Evolutionary conservation across 192 early-diverging fungal species (phyloP), one percentile per base, ranked within the genome.

Genomic region (Gonapodya sp.): DNA sequence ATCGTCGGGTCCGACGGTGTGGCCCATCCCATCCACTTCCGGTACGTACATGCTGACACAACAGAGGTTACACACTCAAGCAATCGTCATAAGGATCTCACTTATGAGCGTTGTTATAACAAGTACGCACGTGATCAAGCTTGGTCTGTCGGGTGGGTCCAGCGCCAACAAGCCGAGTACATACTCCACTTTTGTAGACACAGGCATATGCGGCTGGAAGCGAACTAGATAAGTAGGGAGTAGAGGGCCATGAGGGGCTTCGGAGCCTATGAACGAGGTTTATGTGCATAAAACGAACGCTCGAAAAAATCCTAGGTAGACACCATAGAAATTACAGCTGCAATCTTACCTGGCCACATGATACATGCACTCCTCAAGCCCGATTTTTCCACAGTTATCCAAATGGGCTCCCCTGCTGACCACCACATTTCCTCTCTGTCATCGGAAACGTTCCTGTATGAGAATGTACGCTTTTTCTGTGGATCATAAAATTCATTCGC

Each of bases 401-500:
- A 82, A 16, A 82, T 32, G 78, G 81, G 81, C 31, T 30, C 35
- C 18, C 79, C 81, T 35, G 2, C 36, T 78, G 46, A 35, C 73
- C 34, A 80, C 24, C 8, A 35, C 35, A 64, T 64, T 64, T 31
- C 77, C 14, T 36, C 31, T n/a, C 14, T 36, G 33, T 36, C 73
- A 33, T 18, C 31, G 35, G 35, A 24, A 2, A 30, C 78, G 64
- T 82, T 73, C 36, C 34, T 35, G 79, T 80, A 64, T 16, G 14
- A 8, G 79, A 64, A 36, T 30, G 36, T 18, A 36, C 30, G n/a
- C 30, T 1, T 18, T 2, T 92, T 82, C 18, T 36, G 37, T 0
- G 93, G 89, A 83, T 96, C 95, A 81, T 89, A 93, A 83, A 97
- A 98, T 80, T 86, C 87, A 81, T 94, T 94, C 14, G 14, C 24